Base-by-base conservation (phyloP, 495 filamentous ascomycete species). In the Tuber calosporum region DNA sequence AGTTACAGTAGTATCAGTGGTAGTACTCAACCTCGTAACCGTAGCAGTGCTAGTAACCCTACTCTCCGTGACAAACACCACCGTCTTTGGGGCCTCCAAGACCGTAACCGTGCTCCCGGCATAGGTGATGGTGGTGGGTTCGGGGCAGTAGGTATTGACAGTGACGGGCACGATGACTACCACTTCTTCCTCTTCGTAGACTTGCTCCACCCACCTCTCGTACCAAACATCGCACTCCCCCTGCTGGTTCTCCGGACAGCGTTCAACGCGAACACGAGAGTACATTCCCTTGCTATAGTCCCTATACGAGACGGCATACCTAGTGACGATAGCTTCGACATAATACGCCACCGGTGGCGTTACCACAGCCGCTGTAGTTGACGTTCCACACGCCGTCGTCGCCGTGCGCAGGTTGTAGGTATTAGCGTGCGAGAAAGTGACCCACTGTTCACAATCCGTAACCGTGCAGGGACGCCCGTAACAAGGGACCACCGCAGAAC, bases 81-180 rank as follows among this genome's bases (percentile, higher is more conserved):
- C 83, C 26, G 86, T 86, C 11, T 84, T 85, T 30, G 85, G 79
- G 9, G 82, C 82, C 8, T 84, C 82, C 73, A 83, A 82, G 7
- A 87, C 81, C 79, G 83, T 84, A 58, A 87, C 87, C 39, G 86
- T 83, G 8, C 83, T 85, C 38, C 19, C 37, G 6, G 53, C 74
- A 68, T 58, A 76, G 1, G 37, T 68, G 2, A 76, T 41, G 1
- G 73, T 76, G n/a, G 74, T 75, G 11, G 74, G 68, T 26, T 71
- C 26, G 26, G 73, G 53, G 26, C 75, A 77, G 58, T 76, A 77
- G 30, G 75, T 76, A 48, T 77, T 73, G 30, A 77, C 37, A 2
- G 75, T 77, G 8, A 77, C 73, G 0, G 75, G 75, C 38, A 76
- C 53, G 1, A 76, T 74, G 0, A 37, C 34, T 0, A 67, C 9